Evolutionary conservation across 768 basidiomycete genomes (phyloP).

Genomic region (Leccinellum luteum): DNA sequence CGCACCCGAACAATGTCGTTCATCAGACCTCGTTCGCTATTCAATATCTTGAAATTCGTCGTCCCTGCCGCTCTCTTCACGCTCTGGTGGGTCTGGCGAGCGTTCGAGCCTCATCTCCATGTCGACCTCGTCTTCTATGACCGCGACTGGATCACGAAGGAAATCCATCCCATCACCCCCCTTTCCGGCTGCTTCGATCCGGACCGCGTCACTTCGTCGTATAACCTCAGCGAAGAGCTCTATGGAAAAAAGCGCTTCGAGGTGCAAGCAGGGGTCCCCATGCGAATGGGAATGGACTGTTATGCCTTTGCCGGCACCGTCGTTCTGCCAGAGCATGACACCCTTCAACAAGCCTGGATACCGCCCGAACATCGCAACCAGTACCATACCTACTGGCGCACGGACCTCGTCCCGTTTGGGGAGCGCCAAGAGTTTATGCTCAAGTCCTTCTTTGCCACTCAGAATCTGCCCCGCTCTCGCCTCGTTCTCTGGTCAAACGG

Average conservation of each 20-base stretch:
- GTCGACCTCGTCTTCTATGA: constrained; percentile 81
- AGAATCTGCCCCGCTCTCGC: constrained; percentile 61
- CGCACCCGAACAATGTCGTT: too few species aligned
- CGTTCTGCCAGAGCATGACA: constrained; percentile 25
- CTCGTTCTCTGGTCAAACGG: constrained; percentile 94
- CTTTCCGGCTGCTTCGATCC: constrained; percentile 76
- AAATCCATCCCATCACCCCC: constrained; percentile 63
- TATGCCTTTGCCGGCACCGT: constrained; percentile 90
- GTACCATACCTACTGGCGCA: constrained; percentile 94
- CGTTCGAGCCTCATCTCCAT: constrained; percentile 69
- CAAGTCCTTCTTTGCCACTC: constrained; percentile 92
- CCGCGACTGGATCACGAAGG: constrained; percentile 67
- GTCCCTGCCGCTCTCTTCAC: constrained; percentile 32
- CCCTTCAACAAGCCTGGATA: constrained; percentile 13
- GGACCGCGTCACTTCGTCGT: constrained; percentile 53
- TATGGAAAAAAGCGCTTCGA: constrained; percentile 65
- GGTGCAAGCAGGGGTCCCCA: constrained; percentile 75
- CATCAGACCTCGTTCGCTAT: constrained; percentile 33
- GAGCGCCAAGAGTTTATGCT: constrained; percentile 86
- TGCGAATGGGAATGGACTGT: constrained; percentile 84
- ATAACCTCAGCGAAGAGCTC: constrained; percentile 64
- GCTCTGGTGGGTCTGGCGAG: constrained; percentile 41
- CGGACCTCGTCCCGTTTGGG: constrained; percentile 76
- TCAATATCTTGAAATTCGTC: constrained; percentile 42
- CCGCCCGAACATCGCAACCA: constrained; percentile 50